phyloP scores from a whole-genome alignment of 73 alveolate species.

The Diophrys sp. region DNA sequence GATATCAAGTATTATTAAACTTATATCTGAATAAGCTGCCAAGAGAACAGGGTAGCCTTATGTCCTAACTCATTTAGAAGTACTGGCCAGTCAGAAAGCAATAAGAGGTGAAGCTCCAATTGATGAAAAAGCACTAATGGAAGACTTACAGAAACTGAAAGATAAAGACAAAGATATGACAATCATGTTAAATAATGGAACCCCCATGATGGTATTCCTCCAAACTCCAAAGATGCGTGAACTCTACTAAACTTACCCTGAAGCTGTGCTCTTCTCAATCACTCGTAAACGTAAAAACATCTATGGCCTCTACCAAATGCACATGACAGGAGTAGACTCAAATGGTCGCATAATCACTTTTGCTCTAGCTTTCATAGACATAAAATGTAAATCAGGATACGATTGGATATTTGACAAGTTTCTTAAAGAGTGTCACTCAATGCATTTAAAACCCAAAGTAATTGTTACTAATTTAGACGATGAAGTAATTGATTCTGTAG shows the following conservation, averaged over 20 bases:
- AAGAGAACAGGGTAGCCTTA: neutral
- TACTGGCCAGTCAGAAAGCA: constrained; percentile 10
- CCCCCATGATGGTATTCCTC: constrained; percentile 23
- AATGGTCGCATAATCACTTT: constrained; percentile 13
- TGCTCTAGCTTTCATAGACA: constrained; percentile 19
- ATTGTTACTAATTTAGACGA: too few species aligned
- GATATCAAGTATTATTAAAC: too few species aligned
- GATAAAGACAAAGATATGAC: constrained; percentile 1
- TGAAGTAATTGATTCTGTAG: constrained; percentile 17
- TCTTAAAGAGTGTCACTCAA: too few species aligned
- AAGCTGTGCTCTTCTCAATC: constrained; percentile 14
- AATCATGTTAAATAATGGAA: constrained; percentile 7
- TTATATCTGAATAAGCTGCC: too few species aligned
- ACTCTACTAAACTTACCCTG: constrained; percentile 3
- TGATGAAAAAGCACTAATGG: neutral
- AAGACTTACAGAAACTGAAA: neutral
- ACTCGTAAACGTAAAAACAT: constrained; percentile 21
- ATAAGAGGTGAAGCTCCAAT: constrained; percentile 17
- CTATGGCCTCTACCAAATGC: constrained; percentile 21
- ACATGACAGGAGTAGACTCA: constrained; percentile 17
- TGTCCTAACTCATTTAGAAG: constrained; percentile 23
- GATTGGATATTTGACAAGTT: constrained; percentile 5
- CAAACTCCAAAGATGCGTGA: constrained; percentile 21
- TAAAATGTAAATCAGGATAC: constrained; percentile 23
- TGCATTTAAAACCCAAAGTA: too few species aligned